Evolutionary conservation across 2,329 filamentous ascomycete genomes (phyloP), one percentile per base, ranked within the genome.

Genomic region (Anthostomella pinea): DNA sequence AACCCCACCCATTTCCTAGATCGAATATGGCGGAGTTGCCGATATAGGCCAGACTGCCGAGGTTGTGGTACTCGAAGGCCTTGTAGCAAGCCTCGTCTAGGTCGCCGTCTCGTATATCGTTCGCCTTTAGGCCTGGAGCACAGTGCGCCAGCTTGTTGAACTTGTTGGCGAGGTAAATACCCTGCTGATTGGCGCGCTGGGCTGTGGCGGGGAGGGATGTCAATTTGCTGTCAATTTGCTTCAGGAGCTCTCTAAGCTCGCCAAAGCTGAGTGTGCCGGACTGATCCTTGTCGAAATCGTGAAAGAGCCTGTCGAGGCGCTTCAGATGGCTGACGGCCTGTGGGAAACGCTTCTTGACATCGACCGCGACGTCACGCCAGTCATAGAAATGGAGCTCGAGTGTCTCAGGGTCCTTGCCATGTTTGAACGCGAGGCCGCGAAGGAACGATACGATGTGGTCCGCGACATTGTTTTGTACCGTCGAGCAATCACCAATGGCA

Each of bases 11-110:
- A 27, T 83, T 78, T 6, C 79, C 79, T 35, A 93, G 79, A 59
- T 98, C 93, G 55, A 98, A 98, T 25, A 98, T 83, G 4, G 93
- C 93, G 6, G 89, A 90, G 62, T 98, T 98, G 28, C 94, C 94
- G 49, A 98, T 82, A 56, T 98, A 98, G 5, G 94, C 93, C 53
- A 98, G 66, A 50, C 81, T 93, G 15, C 94, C 93, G 15, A 98
- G 75, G 59, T 98, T 91, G 55, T 75, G 83, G 64, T 98, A 98
- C 62, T 94, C 85, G 57, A 98, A 98, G 0, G 93, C 87, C 63
- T 87, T 91, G 71, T 95, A 97, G 9, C 93, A 81, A 2, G 89
- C 85, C 29, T 91, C 87, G 56, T 98, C 94, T 5, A 97, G 66
- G 58, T 97, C 91, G 14, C 90, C 91, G 52, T 96, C 87, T 40